A percentile compares a stretch with the other conserved stretches of the same genome.
Conservation (phyloP, 441 rosid species). For the Populus hybrid region DNA sequence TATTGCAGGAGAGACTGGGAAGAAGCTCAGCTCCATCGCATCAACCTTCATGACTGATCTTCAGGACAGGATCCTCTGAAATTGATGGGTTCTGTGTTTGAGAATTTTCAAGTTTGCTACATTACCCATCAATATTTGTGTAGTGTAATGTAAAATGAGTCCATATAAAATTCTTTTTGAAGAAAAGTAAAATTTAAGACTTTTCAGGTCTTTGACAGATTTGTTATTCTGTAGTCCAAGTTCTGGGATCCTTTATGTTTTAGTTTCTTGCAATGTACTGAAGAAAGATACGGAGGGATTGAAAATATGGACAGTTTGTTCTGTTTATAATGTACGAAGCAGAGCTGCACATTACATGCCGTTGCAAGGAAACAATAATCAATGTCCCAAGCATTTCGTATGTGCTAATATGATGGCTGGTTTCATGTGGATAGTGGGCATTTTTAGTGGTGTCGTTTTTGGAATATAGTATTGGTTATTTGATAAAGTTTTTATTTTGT, state of each 20-base stretch:
- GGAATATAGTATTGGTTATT: no score
- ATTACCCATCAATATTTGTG: constrained; percentile 21
- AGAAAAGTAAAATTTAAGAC: constrained; percentile 21
- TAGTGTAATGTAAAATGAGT: constrained; percentile 38
- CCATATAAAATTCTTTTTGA: constrained; percentile 28
- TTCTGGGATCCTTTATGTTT: not conserved
- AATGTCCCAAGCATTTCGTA: no score
- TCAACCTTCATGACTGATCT: constrained; percentile 74
- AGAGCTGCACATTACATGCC: no score
- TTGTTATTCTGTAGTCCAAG: constrained; percentile 15
- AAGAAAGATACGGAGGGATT: constrained; percentile 1
- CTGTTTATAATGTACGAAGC: no score
- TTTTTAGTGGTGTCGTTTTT: no score
- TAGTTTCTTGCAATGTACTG: constrained; percentile 12
- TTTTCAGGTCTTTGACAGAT: not conserved
- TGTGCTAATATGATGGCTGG: no score
- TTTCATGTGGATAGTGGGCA: no score
- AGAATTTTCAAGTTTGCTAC: constrained; percentile 12
- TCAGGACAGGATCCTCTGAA: constrained; percentile 84
- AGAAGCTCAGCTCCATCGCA: constrained; percentile 78
- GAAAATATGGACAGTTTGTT: not conserved
- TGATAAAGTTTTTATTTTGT: no score
- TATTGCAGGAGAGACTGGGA: constrained; percentile 92
- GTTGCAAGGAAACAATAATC: no score
- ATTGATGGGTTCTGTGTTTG: not conserved